A percentile compares a stretch with the other conserved stretches of the same genome.
Conservation (phyloP, 805 yeast genomes). For the Candida jianshihensis region DNA sequence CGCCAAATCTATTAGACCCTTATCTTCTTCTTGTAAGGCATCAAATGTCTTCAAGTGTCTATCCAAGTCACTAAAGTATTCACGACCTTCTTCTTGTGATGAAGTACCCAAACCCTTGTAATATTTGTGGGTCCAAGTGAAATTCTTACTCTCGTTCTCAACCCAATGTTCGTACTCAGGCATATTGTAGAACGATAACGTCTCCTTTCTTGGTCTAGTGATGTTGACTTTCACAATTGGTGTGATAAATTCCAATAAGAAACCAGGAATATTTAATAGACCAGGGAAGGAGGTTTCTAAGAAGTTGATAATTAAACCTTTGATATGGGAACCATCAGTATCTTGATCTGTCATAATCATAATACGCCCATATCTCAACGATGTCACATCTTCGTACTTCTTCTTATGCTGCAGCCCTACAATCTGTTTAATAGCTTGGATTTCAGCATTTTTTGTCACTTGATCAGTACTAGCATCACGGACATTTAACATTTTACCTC, state of each 20-base stretch:
- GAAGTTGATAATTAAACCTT: constrained; percentile 90
- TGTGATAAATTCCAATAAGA: constrained; percentile 87
- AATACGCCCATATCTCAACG: constrained; percentile 87
- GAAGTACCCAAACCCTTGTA: constrained; percentile 99
- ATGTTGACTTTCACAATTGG: constrained; percentile 91
- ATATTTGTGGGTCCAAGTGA: constrained; percentile 88
- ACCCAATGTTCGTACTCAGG: constrained; percentile 96
- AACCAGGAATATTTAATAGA: constrained; percentile 81
- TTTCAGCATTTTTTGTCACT: constrained; percentile 86
- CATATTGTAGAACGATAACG: constrained; percentile 82
- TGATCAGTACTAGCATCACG: constrained; percentile 97
- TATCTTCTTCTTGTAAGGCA: constrained; percentile 72
- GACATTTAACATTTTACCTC: constrained; percentile 93
- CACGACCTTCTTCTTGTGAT: constrained; percentile 71
- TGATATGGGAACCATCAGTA: constrained; percentile 98
- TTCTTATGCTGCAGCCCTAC: constrained; percentile 94
- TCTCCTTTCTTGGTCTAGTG: constrained; percentile 49
- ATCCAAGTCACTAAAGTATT: constrained; percentile 80
- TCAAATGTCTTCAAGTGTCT: constrained; percentile 83
- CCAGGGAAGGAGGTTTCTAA: constrained; percentile 94
- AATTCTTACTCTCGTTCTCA: constrained; percentile 64
- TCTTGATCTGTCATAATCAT: constrained; percentile 99
- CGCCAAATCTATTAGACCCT: constrained; percentile 77
- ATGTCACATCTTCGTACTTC: constrained; percentile 62
- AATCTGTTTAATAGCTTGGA: constrained; percentile 90